Base-by-base conservation (phyloP, 2,329 filamentous ascomycete genomes). In the Diaporthe citri region DNA sequence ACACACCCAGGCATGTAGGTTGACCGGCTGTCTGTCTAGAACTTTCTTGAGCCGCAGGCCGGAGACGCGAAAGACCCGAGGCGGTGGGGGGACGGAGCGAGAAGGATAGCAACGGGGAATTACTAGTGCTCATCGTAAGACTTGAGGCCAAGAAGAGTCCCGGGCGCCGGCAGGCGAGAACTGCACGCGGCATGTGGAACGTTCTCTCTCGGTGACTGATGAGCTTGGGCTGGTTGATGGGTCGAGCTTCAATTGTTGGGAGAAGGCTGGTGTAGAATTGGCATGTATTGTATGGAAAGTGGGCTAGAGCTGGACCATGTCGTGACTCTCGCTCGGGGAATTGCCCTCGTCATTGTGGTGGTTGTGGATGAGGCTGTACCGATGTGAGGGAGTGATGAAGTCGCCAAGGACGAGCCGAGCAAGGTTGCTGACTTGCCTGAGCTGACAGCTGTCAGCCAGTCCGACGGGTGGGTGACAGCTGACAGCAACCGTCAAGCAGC, bases 211-310 rank as follows among this genome's bases (percentile, higher is more conserved):
- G 15, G 46, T 9, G 34, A 13, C n/a, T 20, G 64, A 41, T 20
- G 64, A 52, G 64, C 46, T 52, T 69, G 64, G 48, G 34, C 64
- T 69, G 31, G 34, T 7, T 39, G 46, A 28, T 13, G 64, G 34
- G 7, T 34, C 46, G 64, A 41, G 46, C 46, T 39, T 55, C 15
- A 12, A 31, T 4, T 28, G 12, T n/a, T 17, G 34, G 60, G 25
- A 12, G 4, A 20, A 28, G 39, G 10, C 8, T 20, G 25, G 4
- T 43, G 20, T 34, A 22, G 41, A n/a, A 12, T 34, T 34, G 12
- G 25, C 39, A n/a, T 48, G 13, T 39, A 28, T 25, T 39, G 22
- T 52, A 20, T n/a, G 41, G 15, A 31, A n/a, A 20, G 17, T 46
- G 25, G 41, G n/a, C 60, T 39, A 17, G 8, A 39, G 6, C 25